phyloP scores from a whole-genome alignment of 805 yeast species.

The Teunomyces panamensis region DNA sequence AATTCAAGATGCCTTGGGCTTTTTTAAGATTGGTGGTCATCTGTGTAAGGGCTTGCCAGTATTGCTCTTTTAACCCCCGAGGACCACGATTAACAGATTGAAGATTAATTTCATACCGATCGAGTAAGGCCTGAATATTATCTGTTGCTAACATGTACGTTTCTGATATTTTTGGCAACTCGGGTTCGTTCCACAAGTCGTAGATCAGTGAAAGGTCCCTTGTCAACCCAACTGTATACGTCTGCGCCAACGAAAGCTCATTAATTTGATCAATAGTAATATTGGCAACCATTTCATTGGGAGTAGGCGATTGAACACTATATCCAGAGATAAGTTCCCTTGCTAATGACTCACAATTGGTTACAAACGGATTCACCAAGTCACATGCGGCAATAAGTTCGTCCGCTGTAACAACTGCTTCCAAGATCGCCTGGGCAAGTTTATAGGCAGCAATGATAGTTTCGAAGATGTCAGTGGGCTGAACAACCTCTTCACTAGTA shows the following conservation, averaged over 20 bases:
- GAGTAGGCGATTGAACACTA: conserved; percentile 12
- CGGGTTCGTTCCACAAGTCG: conserved; percentile 34
- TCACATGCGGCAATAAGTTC: conserved; percentile 6
- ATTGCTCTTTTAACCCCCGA: conserved; percentile 13
- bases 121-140: conserved; percentile 42
- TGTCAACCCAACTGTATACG: conserved; percentile 26
- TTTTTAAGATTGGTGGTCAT: conserved; percentile 37
- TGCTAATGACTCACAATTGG: conserved; percentile 17
- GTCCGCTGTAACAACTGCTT: conserved; percentile 13
- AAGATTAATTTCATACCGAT: conserved; percentile 24
- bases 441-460: conserved; percentile 28
- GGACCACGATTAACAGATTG: conserved; percentile 7
- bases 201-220: conserved; percentile 2
- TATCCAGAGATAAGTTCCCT: conserved; percentile 16
- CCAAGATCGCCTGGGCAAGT: conserved; percentile 30
- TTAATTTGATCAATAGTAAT: conserved; percentile 23
- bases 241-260: conserved; percentile 31
- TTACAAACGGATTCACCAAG: conserved; percentile 19
- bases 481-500: conserved; percentile 23
- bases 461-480: conserved; percentile 36
- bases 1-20: conserved; percentile 34
- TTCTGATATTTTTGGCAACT: conserved; percentile 30
- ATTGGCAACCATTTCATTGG: conserved; percentile 23
- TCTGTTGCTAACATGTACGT: conserved; percentile 42
- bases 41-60: conserved; percentile 40